These are phyloP conservation scores for Alternaria incomplexa DNA, from an alignment of 2,329 filamentous ascomycete genomes.

Conservation along the genomic window DNA sequence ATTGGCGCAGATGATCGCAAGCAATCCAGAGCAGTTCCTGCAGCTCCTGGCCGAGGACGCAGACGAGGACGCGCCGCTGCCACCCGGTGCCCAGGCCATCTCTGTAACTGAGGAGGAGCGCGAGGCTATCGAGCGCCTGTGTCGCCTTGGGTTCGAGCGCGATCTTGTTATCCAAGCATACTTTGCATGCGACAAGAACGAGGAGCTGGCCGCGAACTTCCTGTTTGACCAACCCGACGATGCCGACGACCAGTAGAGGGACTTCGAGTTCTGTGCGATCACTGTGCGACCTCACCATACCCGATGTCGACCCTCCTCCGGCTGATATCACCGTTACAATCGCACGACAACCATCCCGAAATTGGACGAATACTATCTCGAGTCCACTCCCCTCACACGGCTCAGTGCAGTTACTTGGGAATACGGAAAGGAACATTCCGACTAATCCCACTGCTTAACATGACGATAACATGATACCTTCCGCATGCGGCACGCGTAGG, in stretches of 20 bases:
- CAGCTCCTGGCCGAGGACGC: slow-evolving; percentile 86
- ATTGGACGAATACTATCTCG: slow-evolving; percentile 21
- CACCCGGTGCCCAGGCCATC: slow-evolving; percentile 87
- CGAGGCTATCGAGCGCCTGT: slow-evolving; percentile 94
- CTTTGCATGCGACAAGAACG: slow-evolving; percentile 99
- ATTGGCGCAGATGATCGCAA: slow-evolving; percentile 87
- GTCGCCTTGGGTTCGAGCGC: slow-evolving; percentile 88
- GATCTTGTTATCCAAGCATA: slow-evolving; percentile 97
- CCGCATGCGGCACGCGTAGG: slow-evolving; percentile 7
- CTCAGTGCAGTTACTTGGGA: slow-evolving; percentile 11
- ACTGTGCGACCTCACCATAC: slow-evolving; percentile 32
- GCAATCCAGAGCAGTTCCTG: slow-evolving; percentile 92
- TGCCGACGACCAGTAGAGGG: slow-evolving; percentile 60
- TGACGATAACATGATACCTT: slow-evolving; percentile 24
- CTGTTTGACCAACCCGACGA: slow-evolving; percentile 97
- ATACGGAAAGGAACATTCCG: slow-evolving; percentile 7
- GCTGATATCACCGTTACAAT: slow-evolving; percentile 31
- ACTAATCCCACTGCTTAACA: slow-evolving; percentile 3
- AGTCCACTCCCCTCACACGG: slow-evolving; percentile 13
- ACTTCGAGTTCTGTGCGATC: slow-evolving; percentile 19
- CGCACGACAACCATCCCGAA: slow-evolving; percentile 22
- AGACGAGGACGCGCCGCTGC: slow-evolving; percentile 82
- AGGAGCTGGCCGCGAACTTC: slow-evolving; percentile 97
- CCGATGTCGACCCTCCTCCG: slow-evolving; percentile 22
- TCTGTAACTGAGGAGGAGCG: slow-evolving; percentile 94